These are phyloP conservation scores for Gastrolobium villosum DNA, from an alignment of 306 rosid genomes.

Conservation along the genomic window DNA sequence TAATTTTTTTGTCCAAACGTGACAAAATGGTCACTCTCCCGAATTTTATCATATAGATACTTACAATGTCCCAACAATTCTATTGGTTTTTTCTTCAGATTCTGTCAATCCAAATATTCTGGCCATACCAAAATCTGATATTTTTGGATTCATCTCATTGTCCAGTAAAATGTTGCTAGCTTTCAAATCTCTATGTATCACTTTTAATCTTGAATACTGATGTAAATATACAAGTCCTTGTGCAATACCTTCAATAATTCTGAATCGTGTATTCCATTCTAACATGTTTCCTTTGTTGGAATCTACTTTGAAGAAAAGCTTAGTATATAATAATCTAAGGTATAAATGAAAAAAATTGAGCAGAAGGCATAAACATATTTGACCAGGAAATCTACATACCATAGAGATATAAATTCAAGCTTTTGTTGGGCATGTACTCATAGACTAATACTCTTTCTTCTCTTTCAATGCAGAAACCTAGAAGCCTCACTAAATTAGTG, in stretches of 20 bases:
- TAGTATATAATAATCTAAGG: background rate
- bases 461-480: background rate
- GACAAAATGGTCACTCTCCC: too few relatives aligned
- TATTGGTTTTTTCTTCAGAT: slow-evolving; percentile 48
- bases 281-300: slow-evolving; percentile 16
- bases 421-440: background rate
- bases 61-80: slow-evolving; percentile 50
- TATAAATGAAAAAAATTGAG: background rate
- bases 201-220: slow-evolving; percentile 48
- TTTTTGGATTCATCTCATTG: slow-evolving; percentile 49
- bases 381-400: background rate
- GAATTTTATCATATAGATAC: background rate
- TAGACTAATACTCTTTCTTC: slow-evolving; percentile 1
- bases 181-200: slow-evolving; percentile 44
- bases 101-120: slow-evolving; percentile 45
- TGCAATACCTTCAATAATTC: slow-evolving; percentile 49
- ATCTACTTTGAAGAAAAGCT: slow-evolving; percentile 23
- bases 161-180: slow-evolving; percentile 50
- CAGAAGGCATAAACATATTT: background rate
- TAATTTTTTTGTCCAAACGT: too few relatives aligned
- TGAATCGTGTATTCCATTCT: slow-evolving; percentile 42
- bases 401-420: slow-evolving; percentile 3
- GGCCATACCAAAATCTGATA: slow-evolving; percentile 55
- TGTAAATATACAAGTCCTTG: slow-evolving; percentile 49
- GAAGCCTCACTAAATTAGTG: slow-evolving; percentile 30